Base-by-base conservation (phyloP, 345 rosid genomes). In the Pugionium dolabratum region DNA sequence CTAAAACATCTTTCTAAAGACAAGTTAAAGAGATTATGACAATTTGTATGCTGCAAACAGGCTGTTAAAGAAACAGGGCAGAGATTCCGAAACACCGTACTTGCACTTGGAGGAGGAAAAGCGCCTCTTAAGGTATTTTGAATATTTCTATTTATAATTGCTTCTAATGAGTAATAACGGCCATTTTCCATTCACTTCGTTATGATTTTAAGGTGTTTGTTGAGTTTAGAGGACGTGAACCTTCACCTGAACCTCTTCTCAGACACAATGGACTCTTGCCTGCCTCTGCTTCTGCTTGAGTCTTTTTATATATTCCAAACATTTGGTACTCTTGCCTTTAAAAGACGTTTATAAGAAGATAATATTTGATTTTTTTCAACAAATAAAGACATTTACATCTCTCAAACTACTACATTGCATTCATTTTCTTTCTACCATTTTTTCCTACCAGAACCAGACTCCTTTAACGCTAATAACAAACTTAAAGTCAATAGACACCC, bases 31-130 rank as follows among this genome's bases (percentile, higher is more conserved):
- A 58, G 58, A 49, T 59, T 4, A 32, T 9, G 59, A 40, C 41
- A 51, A 27, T 41, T 4, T 1, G 5, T 32, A n/a, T 57, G 3
- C 46, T 33, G 59, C 52, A 30, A 50, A 41, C 85, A 93, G 98
- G 98, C 98, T 75, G 90, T 87, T 60, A 68, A 85, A 80, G 93
- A 89, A 71, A 87, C 91, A 4, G 98, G 96, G 30, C 75, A 51
- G 58, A 87, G 74, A 77, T 93, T 93, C 84, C 79, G 96, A 25
- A 91, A 93, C 74, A 93, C 98, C 7, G 5, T 40, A 67, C 95
- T 91, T 56, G 96, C 95, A 42, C 90, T 89, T 54, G 98, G 98
- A 58, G 98, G 98, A 59, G 98, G 95, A 54, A 91, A 87, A 71
- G 84, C 92, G 0, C 95, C 98, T 60, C 67, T 84, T 5, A 78